Conservation (phyloP, 2,329 filamentous ascomycete genomes). For the Grosmannia serpens region DNA sequence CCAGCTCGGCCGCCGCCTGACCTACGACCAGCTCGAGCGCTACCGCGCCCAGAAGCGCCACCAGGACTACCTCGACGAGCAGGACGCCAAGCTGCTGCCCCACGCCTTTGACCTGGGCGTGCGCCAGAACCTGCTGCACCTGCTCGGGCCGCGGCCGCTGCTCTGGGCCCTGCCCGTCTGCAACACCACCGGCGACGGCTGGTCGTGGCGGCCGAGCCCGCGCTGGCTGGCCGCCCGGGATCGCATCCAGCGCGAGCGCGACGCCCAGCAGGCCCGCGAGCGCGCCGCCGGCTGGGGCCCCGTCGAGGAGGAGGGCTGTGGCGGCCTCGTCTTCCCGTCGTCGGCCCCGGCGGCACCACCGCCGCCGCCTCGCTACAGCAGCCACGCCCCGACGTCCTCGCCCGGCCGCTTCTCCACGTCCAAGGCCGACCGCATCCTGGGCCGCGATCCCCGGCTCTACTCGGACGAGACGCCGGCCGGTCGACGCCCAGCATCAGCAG, state of each 20-base stretch:
- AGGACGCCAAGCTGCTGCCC: slow-evolving; percentile 76
- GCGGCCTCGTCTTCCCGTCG: slow-evolving; percentile 5
- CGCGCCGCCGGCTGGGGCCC: slow-evolving; percentile 56
- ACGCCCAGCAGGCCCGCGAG: slow-evolving; percentile 52
- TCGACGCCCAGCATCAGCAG: too few species aligned
- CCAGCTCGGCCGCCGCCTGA: slow-evolving; percentile 31
- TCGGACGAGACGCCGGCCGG: slow-evolving; percentile 34
- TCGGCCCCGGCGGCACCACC: slow-evolving; percentile 5
- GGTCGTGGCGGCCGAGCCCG: slow-evolving; percentile 80
- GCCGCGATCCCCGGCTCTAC: slow-evolving; percentile 44
- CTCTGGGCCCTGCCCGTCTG: slow-evolving; percentile 73
- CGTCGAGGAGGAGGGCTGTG: slow-evolving; percentile 18
- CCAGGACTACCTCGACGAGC: slow-evolving; percentile 74
- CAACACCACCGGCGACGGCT: slow-evolving; percentile 85
- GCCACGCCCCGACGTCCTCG: not conserved
- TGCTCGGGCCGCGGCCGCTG: slow-evolving; percentile 63
- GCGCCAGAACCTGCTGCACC: slow-evolving; percentile 64
- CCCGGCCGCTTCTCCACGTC: slow-evolving; percentile 24
- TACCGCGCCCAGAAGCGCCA: slow-evolving; percentile 43
- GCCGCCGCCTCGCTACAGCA: not conserved
- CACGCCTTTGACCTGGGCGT: slow-evolving; percentile 89
- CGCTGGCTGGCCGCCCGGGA: slow-evolving; percentile 67
- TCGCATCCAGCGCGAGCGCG: slow-evolving; percentile 43
- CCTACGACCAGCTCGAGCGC: slow-evolving; percentile 45
- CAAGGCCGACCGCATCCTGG: slow-evolving; percentile 48